A percentile compares a stretch with the other conserved stretches of the same genome.
These are phyloP conservation scores for Diutina neorugosa DNA, from an alignment of 1,139 yeast species.

Conservation along the genomic window DNA sequence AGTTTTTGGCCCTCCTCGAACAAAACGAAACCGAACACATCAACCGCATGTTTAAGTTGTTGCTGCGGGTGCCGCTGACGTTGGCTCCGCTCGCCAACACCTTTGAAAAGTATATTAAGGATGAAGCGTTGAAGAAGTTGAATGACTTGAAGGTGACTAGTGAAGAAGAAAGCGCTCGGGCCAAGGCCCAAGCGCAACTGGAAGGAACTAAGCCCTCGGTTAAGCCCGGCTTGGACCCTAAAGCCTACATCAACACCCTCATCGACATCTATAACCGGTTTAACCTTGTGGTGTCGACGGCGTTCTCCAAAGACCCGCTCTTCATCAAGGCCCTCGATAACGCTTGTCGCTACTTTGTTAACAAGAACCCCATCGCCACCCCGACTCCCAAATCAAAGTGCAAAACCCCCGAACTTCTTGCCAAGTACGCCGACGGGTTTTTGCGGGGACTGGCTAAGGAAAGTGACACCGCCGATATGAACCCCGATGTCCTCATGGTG, in stretches of 20 bases:
- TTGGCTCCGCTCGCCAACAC: conserved; percentile 66
- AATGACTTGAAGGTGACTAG: conserved; percentile 44
- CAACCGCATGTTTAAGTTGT: conserved; percentile 63
- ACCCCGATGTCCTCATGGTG: conserved; percentile 73
- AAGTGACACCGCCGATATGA: conserved; percentile 58
- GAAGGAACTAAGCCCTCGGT: conserved; percentile 7
- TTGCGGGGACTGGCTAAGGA: conserved; percentile 67
- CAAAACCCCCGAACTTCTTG: conserved; percentile 82
- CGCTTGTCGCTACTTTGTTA: conserved; percentile 80
- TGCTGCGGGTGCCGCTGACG: conserved; percentile 65
- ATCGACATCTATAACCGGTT: conserved; percentile 59
- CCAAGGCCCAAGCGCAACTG: conserved; percentile 7
- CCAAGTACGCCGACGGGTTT: conserved; percentile 77
- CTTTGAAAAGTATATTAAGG: conserved; percentile 63
- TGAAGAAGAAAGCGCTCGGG: conserved; percentile 16
- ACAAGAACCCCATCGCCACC: conserved; percentile 69
- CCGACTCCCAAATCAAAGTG: conserved; percentile 39
- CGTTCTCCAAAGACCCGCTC: conserved; percentile 66
- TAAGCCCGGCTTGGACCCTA: conserved; percentile 45
- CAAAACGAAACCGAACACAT: conserved; percentile 70
- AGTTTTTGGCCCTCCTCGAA: conserved; percentile 61
- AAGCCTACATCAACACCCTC: conserved; percentile 66
- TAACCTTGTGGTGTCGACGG: conserved; percentile 50
- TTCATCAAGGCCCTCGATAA: conserved; percentile 82
- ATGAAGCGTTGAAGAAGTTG: conserved; percentile 59